Evolutionary conservation across 495 filamentous ascomycete genomes (phyloP), one percentile per base, ranked within the genome.

Genomic region (Penicillium goetzii): DNA sequence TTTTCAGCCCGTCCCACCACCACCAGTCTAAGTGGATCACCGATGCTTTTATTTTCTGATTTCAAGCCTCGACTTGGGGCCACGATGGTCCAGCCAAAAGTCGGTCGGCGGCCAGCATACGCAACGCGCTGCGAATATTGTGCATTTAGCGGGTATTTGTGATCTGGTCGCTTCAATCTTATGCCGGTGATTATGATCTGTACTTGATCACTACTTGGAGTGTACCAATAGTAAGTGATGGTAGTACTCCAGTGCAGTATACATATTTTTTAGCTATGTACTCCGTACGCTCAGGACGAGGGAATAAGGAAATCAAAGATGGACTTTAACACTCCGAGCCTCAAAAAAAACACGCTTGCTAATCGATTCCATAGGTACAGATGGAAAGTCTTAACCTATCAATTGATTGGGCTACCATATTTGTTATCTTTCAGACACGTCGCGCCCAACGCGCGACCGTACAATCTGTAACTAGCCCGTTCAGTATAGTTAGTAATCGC

Each of bases 21-120:
- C 70, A 70, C 59, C 51, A 55, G 30, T 34, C 58, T 47, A 66
- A 62, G 70, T 72, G 70, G 70, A 70, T 60, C 68, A 47, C 14
- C 56, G 32, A 65, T 65, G 63, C 57, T 65, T 66, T 64, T 66
- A 58, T 45, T 66, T 49, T 62, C 60, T 60, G 49, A 55, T 53
- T 62, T 62, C 58, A 64, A 67, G 69, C 62, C 69, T 69, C 64
- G 60, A 60, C 64, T 28, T 14, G 58, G 56, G 33, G 43, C 59
- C 51, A 52, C 62, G 12, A 25, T 36, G 66, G 66, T 61, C 62
- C 59, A 60, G 43, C 62, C 59, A 53, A 36, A 12, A 23, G 34
- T 56, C 58, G 58, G 49, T 34, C 56, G 19, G 34, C 6, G 32
- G 9, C 17, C 33, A 50, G 50, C 50, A 50, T 59, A 56, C 65